Conservation (phyloP, 345 rosid genomes). For the Acer saccharum region DNA sequence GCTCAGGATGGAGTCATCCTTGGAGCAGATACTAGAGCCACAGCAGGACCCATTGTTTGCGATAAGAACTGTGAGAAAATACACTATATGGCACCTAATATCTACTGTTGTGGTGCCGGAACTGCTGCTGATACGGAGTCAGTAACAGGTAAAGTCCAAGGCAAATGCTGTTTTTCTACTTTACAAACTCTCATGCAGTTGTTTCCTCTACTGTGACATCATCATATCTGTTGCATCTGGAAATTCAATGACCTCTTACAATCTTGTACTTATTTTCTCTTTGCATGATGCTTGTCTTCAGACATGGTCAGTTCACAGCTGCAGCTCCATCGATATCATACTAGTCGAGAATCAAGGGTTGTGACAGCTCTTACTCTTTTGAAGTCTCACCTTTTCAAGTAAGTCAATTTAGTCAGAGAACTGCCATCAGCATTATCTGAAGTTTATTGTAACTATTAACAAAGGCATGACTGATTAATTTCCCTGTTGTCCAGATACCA, state of each 20-base stretch:
- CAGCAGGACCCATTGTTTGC: slow-evolving; percentile 90
- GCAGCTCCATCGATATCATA: slow-evolving; percentile 70
- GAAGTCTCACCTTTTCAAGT: slow-evolving; percentile 72
- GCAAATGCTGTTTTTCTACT: background rate
- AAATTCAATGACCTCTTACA: background rate
- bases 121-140: slow-evolving; percentile 97
- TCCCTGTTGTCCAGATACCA: slow-evolving; percentile 52
- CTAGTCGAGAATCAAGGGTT: slow-evolving; percentile 78
- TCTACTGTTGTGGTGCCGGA: slow-evolving; percentile 95
- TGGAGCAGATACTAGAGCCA: slow-evolving; percentile 86
- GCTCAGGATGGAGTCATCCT: slow-evolving; percentile 83
- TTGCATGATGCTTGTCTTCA: slow-evolving; percentile 18
- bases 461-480: slow-evolving; percentile 20
- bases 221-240: background rate
- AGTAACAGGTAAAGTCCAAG: slow-evolving; percentile 62
- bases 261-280: background rate
- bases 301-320: slow-evolving; percentile 87
- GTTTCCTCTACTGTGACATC: background rate
- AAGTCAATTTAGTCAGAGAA: slow-evolving; percentile 8
- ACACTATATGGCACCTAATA: slow-evolving; percentile 97
- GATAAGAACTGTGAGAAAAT: slow-evolving; percentile 97
- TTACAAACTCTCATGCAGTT: background rate
- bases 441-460: background rate
- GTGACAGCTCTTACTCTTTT: slow-evolving; percentile 78
- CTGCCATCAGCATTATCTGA: background rate